These are phyloP conservation scores for Pythium apleroticum DNA, from an alignment of 352 stramenopile genomes.

Conservation along the genomic window DNA sequence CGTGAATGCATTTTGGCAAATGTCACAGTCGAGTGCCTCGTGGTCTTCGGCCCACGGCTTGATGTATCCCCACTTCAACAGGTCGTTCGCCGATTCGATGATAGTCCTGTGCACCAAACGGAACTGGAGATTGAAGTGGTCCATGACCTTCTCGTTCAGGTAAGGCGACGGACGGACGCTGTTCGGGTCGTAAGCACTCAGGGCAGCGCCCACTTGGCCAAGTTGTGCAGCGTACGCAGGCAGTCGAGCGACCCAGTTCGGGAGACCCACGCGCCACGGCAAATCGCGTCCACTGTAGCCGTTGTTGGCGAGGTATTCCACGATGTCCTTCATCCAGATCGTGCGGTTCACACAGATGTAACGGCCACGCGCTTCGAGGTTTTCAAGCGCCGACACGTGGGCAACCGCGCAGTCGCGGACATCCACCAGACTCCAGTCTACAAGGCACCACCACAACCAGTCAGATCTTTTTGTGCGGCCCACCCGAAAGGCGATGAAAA, in stretches of 20 bases:
- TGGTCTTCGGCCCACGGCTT: conserved; percentile 90
- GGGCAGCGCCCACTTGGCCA: conserved; percentile 76
- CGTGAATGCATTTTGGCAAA: conserved; percentile 77
- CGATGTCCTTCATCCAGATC: conserved; percentile 89
- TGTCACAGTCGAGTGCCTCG: conserved; percentile 66
- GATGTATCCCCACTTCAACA: conserved; percentile 85
- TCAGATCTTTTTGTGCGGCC: conserved; percentile 8
- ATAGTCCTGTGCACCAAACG: conserved; percentile 57
- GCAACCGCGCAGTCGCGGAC: conserved; percentile 82
- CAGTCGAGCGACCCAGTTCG: conserved; percentile 82
- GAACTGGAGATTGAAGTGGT: conserved; percentile 80
- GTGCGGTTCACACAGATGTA: conserved; percentile 88
- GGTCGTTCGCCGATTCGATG: conserved; percentile 80
- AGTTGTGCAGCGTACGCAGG: conserved; percentile 84
- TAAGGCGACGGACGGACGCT: conserved; percentile 67
- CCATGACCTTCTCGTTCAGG: conserved; percentile 76
- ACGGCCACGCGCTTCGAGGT: conserved; percentile 76
- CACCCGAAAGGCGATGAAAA: neutral
- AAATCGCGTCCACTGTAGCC: conserved; percentile 85
- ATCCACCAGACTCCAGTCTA: conserved; percentile 86
- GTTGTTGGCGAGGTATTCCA: conserved; percentile 82
- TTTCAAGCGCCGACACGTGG: conserved; percentile 81
- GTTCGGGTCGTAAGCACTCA: conserved; percentile 66
- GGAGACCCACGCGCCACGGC: conserved; percentile 78
- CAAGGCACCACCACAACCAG: conserved; percentile 1